Evolutionary conservation across 768 basidiomycete species (phyloP).

Genomic region (Candolleomyces eurysporus): DNA sequence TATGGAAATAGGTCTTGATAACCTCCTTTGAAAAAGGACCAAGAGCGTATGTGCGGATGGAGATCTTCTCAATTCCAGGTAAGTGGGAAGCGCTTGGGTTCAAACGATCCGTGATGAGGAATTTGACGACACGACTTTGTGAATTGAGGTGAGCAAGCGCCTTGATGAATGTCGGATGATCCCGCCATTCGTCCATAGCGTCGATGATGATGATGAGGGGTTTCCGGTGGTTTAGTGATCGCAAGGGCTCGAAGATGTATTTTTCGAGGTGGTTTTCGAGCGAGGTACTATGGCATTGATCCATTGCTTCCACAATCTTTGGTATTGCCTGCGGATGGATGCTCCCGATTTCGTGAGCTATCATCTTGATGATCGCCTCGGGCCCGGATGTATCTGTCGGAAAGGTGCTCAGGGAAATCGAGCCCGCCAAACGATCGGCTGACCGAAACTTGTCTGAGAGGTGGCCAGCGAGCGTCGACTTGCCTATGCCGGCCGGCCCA

Average conservation of each 20-base stretch:
- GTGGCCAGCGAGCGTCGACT: constrained; percentile 6
- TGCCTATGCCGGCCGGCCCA: constrained; percentile 10
- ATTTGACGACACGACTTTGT: not conserved
- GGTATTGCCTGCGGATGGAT: not conserved
- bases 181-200: constrained; percentile 10
- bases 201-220: constrained; percentile 9
- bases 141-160: not conserved
- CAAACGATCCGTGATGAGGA: constrained; percentile 8
- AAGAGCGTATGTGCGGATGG: too few relatives aligned
- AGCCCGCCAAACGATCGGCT: not conserved
- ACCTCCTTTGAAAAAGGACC: too few relatives aligned
- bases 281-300: not conserved
- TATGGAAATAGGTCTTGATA: too few relatives aligned
- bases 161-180: not conserved
- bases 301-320: not conserved
- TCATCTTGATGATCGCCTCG: constrained; percentile 7
- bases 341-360: constrained; percentile 4
- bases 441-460: not conserved
- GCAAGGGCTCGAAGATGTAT: constrained; percentile 1
- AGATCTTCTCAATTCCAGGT: too few relatives aligned
- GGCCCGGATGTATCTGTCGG: not conserved
- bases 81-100: not conserved
- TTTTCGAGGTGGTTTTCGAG: not conserved
- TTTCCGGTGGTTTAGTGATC: not conserved
- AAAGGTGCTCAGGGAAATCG: constrained; percentile 1